Evolutionary conservation across 306 rosid species (phyloP), one percentile per base, ranked within the genome.

Genomic region (Quercus glauca): DNA sequence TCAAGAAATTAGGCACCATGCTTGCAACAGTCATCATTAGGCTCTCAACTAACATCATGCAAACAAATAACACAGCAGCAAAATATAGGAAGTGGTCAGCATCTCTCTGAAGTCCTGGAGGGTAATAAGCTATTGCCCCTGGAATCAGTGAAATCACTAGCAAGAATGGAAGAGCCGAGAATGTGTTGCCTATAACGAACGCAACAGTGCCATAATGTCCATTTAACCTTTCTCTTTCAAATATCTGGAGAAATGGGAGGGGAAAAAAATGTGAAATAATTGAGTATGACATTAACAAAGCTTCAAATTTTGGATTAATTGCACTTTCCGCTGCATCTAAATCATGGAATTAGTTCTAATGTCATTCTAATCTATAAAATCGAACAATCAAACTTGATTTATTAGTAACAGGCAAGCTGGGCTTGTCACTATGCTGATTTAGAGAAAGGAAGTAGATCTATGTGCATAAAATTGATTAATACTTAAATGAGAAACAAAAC

Each of bases 11-110:
- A 4, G 89, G 86, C 57, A 86, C 84, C 7, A 90, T 58, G 57
- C 88, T 83, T 1, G 90, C 81, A 14, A 88, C 85, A 35, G 85
- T 76, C 89, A 88, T 76, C 93, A 88, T 90, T 4, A 88, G 78
- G 82, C 89, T 88, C 76, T 90, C 92, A 13, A 90, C 92, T 12
- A 87, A 51, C 85, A 83, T 31, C 20, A 90, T 64, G 63, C 85
- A 80, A 0, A 76, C 65, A 63, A 84, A 83, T 17, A 90, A 28
- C 5, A 83, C 64, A 6, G 14, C 15, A 13, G 73, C 60, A 26
- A 84, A 90, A 76, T 71, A 88, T 4, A 83, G 0, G 53, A 85
- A 84, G 70, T 74, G 83, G 56, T 76, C 83, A 10, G 45, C 28
- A 7, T 82, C 85, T 2, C 20, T 72, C 12, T 79, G 92, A 31